A percentile compares a stretch with the other conserved stretches of the same genome.
Conservation (phyloP, 306 rosid species). For the Quercus cerris region DNA sequence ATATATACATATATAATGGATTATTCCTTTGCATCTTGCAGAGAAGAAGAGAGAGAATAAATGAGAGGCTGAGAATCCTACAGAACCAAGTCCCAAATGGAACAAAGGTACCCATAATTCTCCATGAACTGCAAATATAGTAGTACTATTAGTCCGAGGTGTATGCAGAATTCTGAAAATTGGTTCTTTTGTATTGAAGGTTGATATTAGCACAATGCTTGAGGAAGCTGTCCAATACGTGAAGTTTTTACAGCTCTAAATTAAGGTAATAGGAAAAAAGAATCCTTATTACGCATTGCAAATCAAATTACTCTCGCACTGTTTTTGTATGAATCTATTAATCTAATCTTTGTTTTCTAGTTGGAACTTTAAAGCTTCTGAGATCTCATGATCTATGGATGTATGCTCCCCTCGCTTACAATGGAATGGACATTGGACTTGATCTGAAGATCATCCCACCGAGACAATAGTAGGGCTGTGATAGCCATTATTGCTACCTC, state of each 20-base stretch:
- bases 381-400: slow-evolving; percentile 92
- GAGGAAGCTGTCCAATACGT: slow-evolving; percentile 97
- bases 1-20: background rate
- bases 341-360: slow-evolving; percentile 3
- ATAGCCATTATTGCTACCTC: background rate
- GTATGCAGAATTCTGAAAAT: slow-evolving; percentile 6
- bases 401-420: slow-evolving; percentile 94
- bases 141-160: background rate
- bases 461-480: slow-evolving; percentile 27
- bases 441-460: slow-evolving; percentile 44
- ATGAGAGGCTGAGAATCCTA: slow-evolving; percentile 76
- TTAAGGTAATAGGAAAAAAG: slow-evolving; percentile 54
- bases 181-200: slow-evolving; percentile 37
- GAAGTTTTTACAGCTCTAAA: slow-evolving; percentile 82
- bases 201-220: slow-evolving; percentile 98
- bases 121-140: slow-evolving; percentile 4
- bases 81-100: slow-evolving; percentile 90
- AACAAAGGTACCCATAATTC: slow-evolving; percentile 59
- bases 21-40: slow-evolving; percentile 34
- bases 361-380: slow-evolving; percentile 50
- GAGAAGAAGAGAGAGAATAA: slow-evolving; percentile 97
- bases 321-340: no score
- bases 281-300: background rate
- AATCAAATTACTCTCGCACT: background rate
- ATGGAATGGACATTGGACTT: slow-evolving; percentile 82